Base-by-base conservation (phyloP, 495 filamentous ascomycete species). In the Trichoderma virens region DNA sequence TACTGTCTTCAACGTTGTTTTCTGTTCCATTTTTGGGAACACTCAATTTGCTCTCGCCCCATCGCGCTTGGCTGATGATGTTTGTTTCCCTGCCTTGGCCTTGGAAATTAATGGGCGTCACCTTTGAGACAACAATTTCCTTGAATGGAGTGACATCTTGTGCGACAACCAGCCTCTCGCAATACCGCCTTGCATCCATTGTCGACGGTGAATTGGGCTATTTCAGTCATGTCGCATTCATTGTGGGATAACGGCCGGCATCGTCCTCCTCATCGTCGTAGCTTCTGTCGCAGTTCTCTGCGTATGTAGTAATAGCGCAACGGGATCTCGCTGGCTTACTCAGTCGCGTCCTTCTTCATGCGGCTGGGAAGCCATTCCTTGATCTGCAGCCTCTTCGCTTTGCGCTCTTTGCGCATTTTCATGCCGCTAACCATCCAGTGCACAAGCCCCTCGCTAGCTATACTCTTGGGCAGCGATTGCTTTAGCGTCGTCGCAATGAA, bases 401-500 rank as follows among this genome's bases (percentile, higher is more conserved):
- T 62, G 65, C 45, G 62, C 60, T 43, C 35, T 32, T 43, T 59
- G 45, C 13, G 41, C 28, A 43, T 9, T 23, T 9, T 3, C 2
- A 23, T 16, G 23, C 62, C 75, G 62, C 72, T 72, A 5, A 72
- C 76, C 61, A 81, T 75, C 82, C 82, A 84, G 62, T 82, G 80
- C 25, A 62, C 64, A 34, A 83, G 65, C 3, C 75, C 81, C n/a
- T 65, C 66, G 30, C 67, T 64, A 65, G 74, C 75, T 25, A 75
- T 68, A 20, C 70, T 70, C 2, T 66, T 45, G 2, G 80, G 77
- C n/a, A 82, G 62, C n/a, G 68, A 61, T 18, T 45, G 63, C 27
- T 67, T 41, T 61, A 84, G 68, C 4, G 71, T 71, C 4, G 72
- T 65, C 0, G 68, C 74, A 3, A 74, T 65, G 59, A 74, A 73